These are phyloP conservation scores for Penicillium sp. DNA, from an alignment of 2,329 filamentous ascomycete species.

Conservation along the genomic window DNA sequence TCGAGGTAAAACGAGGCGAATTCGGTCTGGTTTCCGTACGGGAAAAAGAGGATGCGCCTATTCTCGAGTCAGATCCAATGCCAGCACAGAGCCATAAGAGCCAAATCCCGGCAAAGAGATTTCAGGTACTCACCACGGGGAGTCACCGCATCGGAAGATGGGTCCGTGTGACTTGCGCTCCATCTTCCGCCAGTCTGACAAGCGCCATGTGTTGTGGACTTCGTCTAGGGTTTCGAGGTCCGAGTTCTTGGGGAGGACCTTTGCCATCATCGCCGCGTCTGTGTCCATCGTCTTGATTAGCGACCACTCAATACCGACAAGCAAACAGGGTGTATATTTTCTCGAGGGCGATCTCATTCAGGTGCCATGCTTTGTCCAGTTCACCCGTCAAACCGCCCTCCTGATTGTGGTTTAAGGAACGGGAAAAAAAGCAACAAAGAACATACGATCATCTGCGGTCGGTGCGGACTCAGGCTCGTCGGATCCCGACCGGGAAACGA, in stretches of 20 bases:
- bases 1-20: constrained; percentile 94
- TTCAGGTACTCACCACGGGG: constrained; percentile 68
- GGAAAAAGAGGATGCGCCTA: constrained; percentile 93
- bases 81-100: neutral
- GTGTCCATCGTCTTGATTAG: constrained; percentile 14
- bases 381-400: neutral
- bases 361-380: neutral
- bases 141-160: constrained; percentile 78
- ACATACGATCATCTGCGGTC: constrained; percentile 59
- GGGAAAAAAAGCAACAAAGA: constrained; percentile 9
- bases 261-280: constrained; percentile 84
- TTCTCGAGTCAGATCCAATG: constrained; percentile 25
- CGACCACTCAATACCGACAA: neutral
- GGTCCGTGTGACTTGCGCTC: constrained; percentile 84
- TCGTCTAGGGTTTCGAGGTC: constrained; percentile 80
- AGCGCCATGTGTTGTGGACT: constrained; percentile 77
- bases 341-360: neutral
- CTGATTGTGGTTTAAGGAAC: constrained; percentile 5
- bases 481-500: constrained; percentile 61
- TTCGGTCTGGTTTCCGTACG: constrained; percentile 90
- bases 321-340: neutral
- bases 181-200: constrained; percentile 76
- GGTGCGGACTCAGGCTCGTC: constrained; percentile 58
- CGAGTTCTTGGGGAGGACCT: constrained; percentile 71
- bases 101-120: constrained; percentile 7